phyloP scores from a whole-genome alignment of 1,284 basidiomycete species.

The Tausonia pullulans region DNA sequence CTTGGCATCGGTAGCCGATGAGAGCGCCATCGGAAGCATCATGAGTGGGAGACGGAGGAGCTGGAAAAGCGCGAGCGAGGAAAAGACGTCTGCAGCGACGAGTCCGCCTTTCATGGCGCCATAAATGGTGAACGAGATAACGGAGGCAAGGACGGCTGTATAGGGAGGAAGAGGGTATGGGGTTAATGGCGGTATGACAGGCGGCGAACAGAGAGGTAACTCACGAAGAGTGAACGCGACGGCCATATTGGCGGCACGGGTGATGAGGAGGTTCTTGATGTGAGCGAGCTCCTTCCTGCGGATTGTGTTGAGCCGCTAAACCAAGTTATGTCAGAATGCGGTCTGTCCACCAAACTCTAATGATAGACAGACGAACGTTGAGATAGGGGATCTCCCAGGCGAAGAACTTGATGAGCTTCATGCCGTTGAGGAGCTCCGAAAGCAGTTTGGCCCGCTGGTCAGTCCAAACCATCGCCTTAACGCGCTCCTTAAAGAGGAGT shows the following conservation, averaged over 20 bases:
- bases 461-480: slow-evolving; percentile 78
- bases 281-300: slow-evolving; percentile 65
- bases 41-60: slow-evolving; percentile 35
- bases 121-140: slow-evolving; percentile 77
- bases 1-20: slow-evolving; percentile 62
- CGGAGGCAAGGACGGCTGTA: slow-evolving; percentile 53
- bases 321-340: slow-evolving; percentile 25
- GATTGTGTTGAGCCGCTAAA: slow-evolving; percentile 42
- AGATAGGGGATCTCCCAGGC: slow-evolving; percentile 52
- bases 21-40: slow-evolving; percentile 53
- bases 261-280: slow-evolving; percentile 60
- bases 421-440: slow-evolving; percentile 57
- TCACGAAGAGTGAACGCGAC: slow-evolving; percentile 34
- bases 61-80: slow-evolving; percentile 70
- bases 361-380: slow-evolving; percentile 9
- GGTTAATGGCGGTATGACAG: slow-evolving; percentile 32
- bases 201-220: slow-evolving; percentile 25
- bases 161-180: slow-evolving; percentile 55
- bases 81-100: slow-evolving; percentile 46
- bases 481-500: slow-evolving; percentile 55
- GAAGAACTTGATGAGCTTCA: slow-evolving; percentile 83
- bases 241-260: slow-evolving; percentile 56
- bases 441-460: slow-evolving; percentile 44
- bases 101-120: slow-evolving; percentile 6
- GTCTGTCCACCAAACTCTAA: slow-evolving; percentile 3